Conservation (phyloP, 148 eudicot species). For the Polygonum aviculare region DNA sequence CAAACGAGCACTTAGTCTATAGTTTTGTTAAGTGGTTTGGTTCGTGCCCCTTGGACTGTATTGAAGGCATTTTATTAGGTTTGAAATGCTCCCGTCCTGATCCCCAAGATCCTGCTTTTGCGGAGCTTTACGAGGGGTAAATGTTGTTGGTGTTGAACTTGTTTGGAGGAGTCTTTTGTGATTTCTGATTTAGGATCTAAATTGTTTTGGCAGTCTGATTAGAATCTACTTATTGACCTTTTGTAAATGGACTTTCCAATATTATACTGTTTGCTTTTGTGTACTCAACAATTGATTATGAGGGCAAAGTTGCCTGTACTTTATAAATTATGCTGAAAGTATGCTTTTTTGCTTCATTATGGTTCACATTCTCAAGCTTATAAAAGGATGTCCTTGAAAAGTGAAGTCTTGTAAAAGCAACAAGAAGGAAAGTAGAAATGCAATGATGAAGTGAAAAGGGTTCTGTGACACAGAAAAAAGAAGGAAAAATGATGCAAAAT, state of each 20-base stretch:
- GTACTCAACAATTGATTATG: too few species aligned
- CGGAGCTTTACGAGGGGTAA: too few species aligned
- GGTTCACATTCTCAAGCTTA: not conserved
- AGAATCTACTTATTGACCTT: not conserved
- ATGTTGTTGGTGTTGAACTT: not conserved
- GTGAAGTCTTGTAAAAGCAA: constrained; percentile 1
- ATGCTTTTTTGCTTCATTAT: not conserved
- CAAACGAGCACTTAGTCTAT: too few species aligned
- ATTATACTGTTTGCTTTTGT: not conserved
- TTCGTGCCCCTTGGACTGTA: too few species aligned
- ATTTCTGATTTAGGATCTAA: not conserved
- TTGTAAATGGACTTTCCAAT: not conserved
- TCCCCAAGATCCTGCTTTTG: too few species aligned
- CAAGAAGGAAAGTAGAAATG: not conserved
- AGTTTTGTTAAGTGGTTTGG: too few species aligned
- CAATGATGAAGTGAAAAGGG: not conserved
- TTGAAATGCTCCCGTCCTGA: too few species aligned
- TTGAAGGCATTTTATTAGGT: too few species aligned
- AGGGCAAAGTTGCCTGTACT: not conserved
- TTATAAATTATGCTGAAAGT: not conserved
- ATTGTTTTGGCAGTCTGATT: not conserved
- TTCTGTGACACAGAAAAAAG: not conserved
- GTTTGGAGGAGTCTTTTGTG: not conserved
- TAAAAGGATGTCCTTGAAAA: not conserved
- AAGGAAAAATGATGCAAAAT: not conserved